Base-by-base conservation (phyloP, 495 filamentous ascomycete genomes). In the Aspergillus kassunensis region DNA sequence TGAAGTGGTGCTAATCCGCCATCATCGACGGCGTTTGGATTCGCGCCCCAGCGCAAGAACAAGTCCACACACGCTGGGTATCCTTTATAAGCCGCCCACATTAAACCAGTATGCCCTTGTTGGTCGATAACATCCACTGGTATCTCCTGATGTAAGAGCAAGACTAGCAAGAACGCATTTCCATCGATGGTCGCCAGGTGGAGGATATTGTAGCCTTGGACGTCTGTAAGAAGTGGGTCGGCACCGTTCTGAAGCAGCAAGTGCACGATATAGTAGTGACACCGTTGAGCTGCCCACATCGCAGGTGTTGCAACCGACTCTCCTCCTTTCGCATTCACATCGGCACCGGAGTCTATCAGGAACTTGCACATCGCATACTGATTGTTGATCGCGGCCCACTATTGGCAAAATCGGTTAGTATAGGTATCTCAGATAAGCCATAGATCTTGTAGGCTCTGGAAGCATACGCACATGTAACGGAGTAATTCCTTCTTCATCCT, bases 301-400 rank as follows among this genome's bases (percentile, higher is more conserved):
- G 91, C 85, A 15, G 93, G 90, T 46, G 95, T 97, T 15, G 93
- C 90, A 29, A 91, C 76, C 27, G 89, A 93, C 60, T 97, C 91
- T 59, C 93, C 93, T 58, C 93, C 93, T 71, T 92, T 92, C 51
- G 86, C 87, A 66, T 98, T 96, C 58, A 97, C 87, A 62, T 91
- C 85, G 63, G 91, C 93, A 56, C 93, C 93, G 47, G 79, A 77
- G 52, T 96, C 87, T 55, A 98, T 79, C 12, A 98, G 83, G 65
- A 93, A 95, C 67, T 93, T 91, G 80, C 92, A 96, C 75, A 96
- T 86, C 49, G 89, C 87, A 70, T 90, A 95, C 66, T 95, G 92
- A 66, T 96, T 96, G 71, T 97, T 97, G 69, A 97, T 97, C n/a
- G 93, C 90, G 13, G 93, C 93, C 93, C 93, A 98, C 92, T 98